Base-by-base conservation (phyloP, 352 stramenopile species). In the Phytophthora europaea region DNA sequence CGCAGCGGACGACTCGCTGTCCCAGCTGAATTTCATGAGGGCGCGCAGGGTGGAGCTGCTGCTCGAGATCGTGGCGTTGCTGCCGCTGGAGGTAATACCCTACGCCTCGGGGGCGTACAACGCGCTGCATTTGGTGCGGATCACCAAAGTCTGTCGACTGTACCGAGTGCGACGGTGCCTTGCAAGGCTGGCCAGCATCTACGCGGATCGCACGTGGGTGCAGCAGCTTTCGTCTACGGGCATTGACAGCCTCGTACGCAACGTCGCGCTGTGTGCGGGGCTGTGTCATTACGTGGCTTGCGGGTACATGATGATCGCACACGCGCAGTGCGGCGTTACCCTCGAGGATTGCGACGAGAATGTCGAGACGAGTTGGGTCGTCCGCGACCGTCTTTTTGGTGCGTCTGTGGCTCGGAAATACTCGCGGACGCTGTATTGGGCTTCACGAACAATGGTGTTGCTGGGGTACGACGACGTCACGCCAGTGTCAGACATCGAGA, bases 301-400 rank as follows among this genome's bases (percentile, higher is more conserved):
- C 28, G 84, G 80, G 0, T 95, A 94, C 70, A 91, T 95, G 77
- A 58, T 92, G 51, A 70, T 94, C 23, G 87, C 81, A 0, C 85
- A 94, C 45, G 50, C 73, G 1, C 65, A 84, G 28, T 95, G 88
- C 48, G 88, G 88, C 0, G 40, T 91, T 4, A 67, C 81, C 22
- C 65, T 91, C 3, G 82, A 88, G 45, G 54, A 79, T 7, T 95
- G 88, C 33, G 57, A 80, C 26, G 31, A 70, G 3, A 40, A 74
- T 5, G 65, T 85, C 1, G 79, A 90, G 36, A 84, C 86, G 8
- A 92, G 80, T 40, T 93, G 87, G 87, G 82, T 81, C 9, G 79
- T 91, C 9, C 76, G 78, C 13, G 87, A 93, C 57, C 70, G 77
- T 10, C 79, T 94, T 3, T 60, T 76, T 7, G 83, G 84, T 0